These are phyloP conservation scores for Candida succiphila DNA, from an alignment of 805 yeast genomes.

Conservation along the genomic window DNA sequence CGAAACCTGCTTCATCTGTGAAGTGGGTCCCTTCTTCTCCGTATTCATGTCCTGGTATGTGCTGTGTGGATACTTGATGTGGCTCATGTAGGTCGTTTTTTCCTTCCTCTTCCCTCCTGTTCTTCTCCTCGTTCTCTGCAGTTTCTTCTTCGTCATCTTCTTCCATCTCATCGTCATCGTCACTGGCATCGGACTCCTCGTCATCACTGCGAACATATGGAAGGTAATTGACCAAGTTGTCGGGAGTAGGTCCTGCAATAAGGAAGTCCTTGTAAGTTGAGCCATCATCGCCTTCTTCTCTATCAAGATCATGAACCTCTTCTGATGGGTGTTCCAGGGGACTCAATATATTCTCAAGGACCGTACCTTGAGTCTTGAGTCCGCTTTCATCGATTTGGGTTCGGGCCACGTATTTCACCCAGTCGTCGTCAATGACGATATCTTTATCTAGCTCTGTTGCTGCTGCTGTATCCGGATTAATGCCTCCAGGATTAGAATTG, in stretches of 20 bases:
- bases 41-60: constrained; percentile 1
- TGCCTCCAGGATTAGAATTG: too few species aligned
- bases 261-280: constrained; percentile 18
- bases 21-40: not conserved
- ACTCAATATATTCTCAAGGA: constrained; percentile 16
- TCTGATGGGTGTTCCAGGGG: too few species aligned
- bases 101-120: not conserved
- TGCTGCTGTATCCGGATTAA: not conserved
- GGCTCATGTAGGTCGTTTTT: too few species aligned
- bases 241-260: constrained; percentile 26
- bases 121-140: not conserved
- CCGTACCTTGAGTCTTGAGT: constrained; percentile 17
- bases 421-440: constrained; percentile 21
- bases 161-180: constrained; percentile 1
- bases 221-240: constrained; percentile 16
- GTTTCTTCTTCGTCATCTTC: constrained; percentile 3
- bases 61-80: too few species aligned
- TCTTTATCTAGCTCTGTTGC: constrained; percentile 2
- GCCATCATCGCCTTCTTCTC: constrained; percentile 8
- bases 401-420: constrained; percentile 21
- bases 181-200: constrained; percentile 6
- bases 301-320: too few species aligned
- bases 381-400: constrained; percentile 16
- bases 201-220: constrained; percentile 22
- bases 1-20: constrained; percentile 5